Conservation (phyloP, 2,329 filamentous ascomycete genomes). For the Curvularia lunata region DNA sequence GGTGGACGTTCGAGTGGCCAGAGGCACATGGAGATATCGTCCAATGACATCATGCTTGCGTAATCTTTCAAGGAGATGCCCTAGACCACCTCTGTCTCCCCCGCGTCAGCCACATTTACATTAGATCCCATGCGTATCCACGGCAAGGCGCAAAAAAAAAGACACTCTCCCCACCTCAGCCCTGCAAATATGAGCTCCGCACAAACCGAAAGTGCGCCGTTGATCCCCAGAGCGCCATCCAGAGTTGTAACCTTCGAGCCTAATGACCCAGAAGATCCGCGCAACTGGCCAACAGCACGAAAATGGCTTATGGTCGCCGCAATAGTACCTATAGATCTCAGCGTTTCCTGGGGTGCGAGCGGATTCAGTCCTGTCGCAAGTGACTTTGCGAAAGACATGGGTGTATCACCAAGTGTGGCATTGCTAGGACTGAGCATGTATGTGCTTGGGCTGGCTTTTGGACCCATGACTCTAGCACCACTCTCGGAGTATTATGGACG, state of each 20-base stretch:
- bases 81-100: neutral
- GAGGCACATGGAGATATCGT: neutral
- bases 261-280: slow-evolving; percentile 40
- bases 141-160: neutral
- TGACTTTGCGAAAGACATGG: slow-evolving; percentile 54
- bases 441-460: slow-evolving; percentile 55
- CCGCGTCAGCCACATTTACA: neutral
- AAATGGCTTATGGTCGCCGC: slow-evolving; percentile 48
- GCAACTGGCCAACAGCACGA: slow-evolving; percentile 42
- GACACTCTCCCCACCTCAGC: neutral
- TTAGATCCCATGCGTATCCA: neutral
- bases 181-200: slow-evolving; percentile 5
- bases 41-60: neutral
- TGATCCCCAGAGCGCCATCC: slow-evolving; percentile 11
- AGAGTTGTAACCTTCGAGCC: slow-evolving; percentile 25
- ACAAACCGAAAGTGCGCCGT: slow-evolving; percentile 15
- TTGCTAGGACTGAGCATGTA: slow-evolving; percentile 57
- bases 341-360: slow-evolving; percentile 54
- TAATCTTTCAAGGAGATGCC: neutral
- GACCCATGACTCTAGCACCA: slow-evolving; percentile 46
- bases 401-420: slow-evolving; percentile 50
- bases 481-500: slow-evolving; percentile 52
- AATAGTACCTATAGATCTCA: slow-evolving; percentile 47
- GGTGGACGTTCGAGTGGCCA: neutral
- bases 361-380: slow-evolving; percentile 55